Percentiles rank a stretch among this genome's conserved stretches.
phyloP scores from a whole-genome alignment of 140 eudicot species.

The Oenanthe javanica region DNA sequence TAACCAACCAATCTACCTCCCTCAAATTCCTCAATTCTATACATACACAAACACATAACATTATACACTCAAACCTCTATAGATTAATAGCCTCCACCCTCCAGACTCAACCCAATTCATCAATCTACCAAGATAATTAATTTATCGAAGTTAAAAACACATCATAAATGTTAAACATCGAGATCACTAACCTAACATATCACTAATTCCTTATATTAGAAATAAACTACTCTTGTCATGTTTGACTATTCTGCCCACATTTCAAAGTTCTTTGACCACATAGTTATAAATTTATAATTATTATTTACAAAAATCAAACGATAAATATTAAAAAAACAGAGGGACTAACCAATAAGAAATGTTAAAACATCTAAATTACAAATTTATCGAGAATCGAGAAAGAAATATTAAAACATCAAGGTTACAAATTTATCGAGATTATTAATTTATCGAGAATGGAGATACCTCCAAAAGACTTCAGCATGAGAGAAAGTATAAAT shows the following conservation, averaged over 20 bases:
- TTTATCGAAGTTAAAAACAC: too few relatives aligned
- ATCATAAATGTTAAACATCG: neutral
- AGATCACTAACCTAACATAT: too few relatives aligned
- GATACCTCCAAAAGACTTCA: conserved; percentile 82
- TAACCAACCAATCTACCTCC: neutral
- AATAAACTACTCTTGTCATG: too few relatives aligned
- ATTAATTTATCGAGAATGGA: neutral
- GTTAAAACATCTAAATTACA: neutral
- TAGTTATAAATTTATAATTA: too few relatives aligned
- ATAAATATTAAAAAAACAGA: too few relatives aligned
- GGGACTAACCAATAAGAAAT: neutral
- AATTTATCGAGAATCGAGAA: too few relatives aligned
- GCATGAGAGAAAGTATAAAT: conserved; percentile 83
- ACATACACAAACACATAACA: neutral
- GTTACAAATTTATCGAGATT: neutral
- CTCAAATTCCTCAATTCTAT: neutral
- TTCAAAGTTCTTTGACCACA: too few relatives aligned
- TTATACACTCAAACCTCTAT: neutral
- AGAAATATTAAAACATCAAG: too few relatives aligned
- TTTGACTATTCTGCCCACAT: too few relatives aligned
- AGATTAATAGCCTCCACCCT: neutral
- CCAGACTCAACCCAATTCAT: neutral
- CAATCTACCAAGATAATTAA: neutral
- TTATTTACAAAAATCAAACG: too few relatives aligned
- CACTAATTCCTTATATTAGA: too few relatives aligned